Evolutionary conservation across 2,329 filamentous ascomycete species (phyloP).

Genomic region (Bipolaris zeicola): DNA sequence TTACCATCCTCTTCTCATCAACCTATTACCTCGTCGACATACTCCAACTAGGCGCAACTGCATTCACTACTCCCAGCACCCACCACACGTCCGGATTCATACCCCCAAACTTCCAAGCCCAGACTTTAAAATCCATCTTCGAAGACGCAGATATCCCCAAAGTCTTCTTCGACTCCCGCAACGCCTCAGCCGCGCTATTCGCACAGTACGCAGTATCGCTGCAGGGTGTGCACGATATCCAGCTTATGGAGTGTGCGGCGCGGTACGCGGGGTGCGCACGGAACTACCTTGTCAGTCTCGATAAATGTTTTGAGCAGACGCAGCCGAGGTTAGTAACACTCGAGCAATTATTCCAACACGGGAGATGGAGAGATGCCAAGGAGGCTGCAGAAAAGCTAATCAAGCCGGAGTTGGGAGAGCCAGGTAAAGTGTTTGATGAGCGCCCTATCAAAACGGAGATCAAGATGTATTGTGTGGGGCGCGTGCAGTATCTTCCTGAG

Average conservation of each 20-base stretch:
- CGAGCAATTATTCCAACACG: background rate
- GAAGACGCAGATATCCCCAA: constrained; percentile 31
- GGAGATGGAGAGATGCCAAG: background rate
- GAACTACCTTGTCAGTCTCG: no score
- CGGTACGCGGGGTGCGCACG: background rate
- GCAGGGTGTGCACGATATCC: constrained; percentile 1
- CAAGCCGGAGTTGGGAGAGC: background rate
- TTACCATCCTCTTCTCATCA: background rate
- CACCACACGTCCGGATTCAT: no score
- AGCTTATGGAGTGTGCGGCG: constrained; percentile 9
- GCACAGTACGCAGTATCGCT: constrained; percentile 15
- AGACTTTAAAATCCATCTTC: constrained; percentile 17
- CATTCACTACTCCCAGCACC: constrained; percentile 27
- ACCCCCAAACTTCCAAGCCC: background rate
- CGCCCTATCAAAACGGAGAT: background rate
- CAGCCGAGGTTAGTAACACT: no score
- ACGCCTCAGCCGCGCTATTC: constrained; percentile 34
- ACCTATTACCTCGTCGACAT: constrained; percentile 37
- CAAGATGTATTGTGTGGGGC: background rate
- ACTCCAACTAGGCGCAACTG: constrained; percentile 23
- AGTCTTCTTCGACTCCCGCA: constrained; percentile 38
- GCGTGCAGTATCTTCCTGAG: background rate
- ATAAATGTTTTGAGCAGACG: no score
- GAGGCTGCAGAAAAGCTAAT: background rate
- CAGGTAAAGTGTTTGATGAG: background rate